Base-by-base conservation (phyloP, 2,329 filamentous ascomycete species). In the Chaetoscypha palmicola region DNA sequence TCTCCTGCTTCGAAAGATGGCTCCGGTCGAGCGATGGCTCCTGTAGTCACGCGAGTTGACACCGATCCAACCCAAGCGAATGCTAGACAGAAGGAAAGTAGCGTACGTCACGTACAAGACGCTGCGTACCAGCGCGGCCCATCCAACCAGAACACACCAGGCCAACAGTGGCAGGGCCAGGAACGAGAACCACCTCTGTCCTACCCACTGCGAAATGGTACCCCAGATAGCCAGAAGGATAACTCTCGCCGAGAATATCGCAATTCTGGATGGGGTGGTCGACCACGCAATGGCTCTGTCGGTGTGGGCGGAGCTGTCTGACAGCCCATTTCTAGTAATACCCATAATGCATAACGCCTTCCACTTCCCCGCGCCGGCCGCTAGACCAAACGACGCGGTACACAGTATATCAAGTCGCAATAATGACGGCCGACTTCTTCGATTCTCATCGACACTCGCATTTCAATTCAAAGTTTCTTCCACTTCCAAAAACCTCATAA, bases 51-150 rank as follows among this genome's bases (percentile, higher is more conserved):
- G 66, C 59, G 84, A 45, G 87, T 95, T 41, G 90, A 96, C 61
- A 87, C 84, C n/a, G 91, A 97, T 60, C 86, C 86, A 4, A 77
- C 85, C 17, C 76, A 80, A 59, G 71, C 73, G 26, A 66, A 68
- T 41, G 76, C 86, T 4, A 88, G 83, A 81, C 83, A 88, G 57
- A 84, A 87, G 60, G 89, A 94, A 64, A 83, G 79, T 52, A 89
- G 85, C 38, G 88, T 91, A 31, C 79, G 89, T 38, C 85, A 90
- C 46, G 79, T 94, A 24, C 76, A 80, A 55, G 77, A 82, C 32
- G 69, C 74, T n/a, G 62, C 68, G 10, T 54, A 64, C 37, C 66
- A 69, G 7, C n/a, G n/a, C n/a, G 62, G 62, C 24, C 41, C 35
- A 16, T 49, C 53, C n/a, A 62, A 61, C 22, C 70, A 71, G 43